Conservation (phyloP, 805 yeast genomes). For the Myxozyma geophila region DNA sequence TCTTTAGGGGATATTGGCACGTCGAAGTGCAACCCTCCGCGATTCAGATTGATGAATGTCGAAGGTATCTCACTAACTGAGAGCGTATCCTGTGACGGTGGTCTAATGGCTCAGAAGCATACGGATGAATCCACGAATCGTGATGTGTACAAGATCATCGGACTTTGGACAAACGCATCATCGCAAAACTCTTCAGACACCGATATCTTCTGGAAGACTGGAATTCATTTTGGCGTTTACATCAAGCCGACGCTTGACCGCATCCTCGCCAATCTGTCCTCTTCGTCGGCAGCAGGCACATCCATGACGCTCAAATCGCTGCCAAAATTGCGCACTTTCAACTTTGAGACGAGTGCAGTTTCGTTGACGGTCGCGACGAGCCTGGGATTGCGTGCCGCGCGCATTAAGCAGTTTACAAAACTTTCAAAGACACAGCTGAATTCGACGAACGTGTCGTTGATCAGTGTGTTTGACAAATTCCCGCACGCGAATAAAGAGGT, state of each 20-base stretch:
- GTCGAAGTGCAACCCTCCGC: conserved; percentile 35
- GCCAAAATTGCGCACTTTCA: conserved; percentile 27
- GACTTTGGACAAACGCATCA: conserved; percentile 31
- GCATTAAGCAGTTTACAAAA: conserved; percentile 19
- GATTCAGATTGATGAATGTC: conserved; percentile 29
- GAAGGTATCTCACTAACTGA: conserved; percentile 30
- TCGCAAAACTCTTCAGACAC: conserved; percentile 24
- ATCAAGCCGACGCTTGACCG: conserved; percentile 28
- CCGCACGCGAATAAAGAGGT: conserved; percentile 17
- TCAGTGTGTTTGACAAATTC: conserved; percentile 30
- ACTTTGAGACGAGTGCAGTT: conserved; percentile 25
- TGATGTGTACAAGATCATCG: conserved; percentile 21
- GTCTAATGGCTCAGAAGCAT: conserved; percentile 18
- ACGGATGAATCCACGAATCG: neutral
- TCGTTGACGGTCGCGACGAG: conserved; percentile 29
- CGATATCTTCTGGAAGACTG: conserved; percentile 33
- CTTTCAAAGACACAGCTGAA: conserved; percentile 23
- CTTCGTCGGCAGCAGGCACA: neutral
- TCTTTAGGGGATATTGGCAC: conserved; percentile 26
- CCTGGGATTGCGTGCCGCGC: conserved; percentile 20
- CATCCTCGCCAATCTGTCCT: neutral
- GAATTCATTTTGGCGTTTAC: conserved; percentile 25
- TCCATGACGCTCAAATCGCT: neutral
- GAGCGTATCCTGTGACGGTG: conserved; percentile 31
- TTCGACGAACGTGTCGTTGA: conserved; percentile 9